Evolutionary conservation across 805 yeast species (phyloP).

Genomic region (Starmerella kuoi): DNA sequence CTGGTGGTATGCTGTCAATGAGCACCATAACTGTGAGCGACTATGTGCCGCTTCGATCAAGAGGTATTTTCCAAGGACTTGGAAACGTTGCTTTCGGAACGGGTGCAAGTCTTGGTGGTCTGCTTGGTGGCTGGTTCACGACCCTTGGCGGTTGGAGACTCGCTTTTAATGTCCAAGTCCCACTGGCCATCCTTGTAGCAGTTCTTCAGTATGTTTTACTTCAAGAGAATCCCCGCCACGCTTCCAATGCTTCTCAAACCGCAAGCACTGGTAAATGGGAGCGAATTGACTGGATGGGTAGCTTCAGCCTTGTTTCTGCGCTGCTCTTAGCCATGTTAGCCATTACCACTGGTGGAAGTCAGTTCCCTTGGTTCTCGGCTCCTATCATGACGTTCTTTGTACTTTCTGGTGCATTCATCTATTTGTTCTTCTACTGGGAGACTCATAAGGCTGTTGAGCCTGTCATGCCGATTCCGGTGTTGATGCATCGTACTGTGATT

Average conservation of each 20-base stretch:
- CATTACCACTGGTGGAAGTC: conserved; percentile 54
- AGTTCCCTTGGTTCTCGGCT: conserved; percentile 36
- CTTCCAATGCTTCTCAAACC: conserved; percentile 14
- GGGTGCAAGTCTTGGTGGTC: conserved; percentile 66
- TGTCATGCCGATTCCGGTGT: conserved; percentile 49
- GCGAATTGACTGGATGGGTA: conserved; percentile 57
- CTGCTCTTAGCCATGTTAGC: conserved; percentile 50
- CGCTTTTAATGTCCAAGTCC: conserved; percentile 33
- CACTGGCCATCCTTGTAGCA: conserved; percentile 28
- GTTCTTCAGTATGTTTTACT: conserved; percentile 13
- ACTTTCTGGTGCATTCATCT: conserved; percentile 29
- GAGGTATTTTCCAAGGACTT: conserved; percentile 76
- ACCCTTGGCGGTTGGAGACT: conserved; percentile 51
- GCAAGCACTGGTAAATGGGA: conserved; percentile 35
- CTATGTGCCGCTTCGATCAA: conserved; percentile 57
- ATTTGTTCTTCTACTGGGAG: conserved; percentile 42
- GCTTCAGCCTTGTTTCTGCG: conserved; percentile 44
- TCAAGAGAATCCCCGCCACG: conserved; percentile 10
- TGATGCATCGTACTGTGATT: conserved; percentile 47
- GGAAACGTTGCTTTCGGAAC: conserved; percentile 64
- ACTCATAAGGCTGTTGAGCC: conserved; percentile 46
- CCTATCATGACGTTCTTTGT: conserved; percentile 31
- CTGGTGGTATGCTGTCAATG: conserved; percentile 73
- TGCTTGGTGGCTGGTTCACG: conserved; percentile 43
- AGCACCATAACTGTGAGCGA: conserved; percentile 69